These are phyloP conservation scores for Eudorina sp. DNA, from an alignment of 139 green algal species.

Conservation along the genomic window DNA sequence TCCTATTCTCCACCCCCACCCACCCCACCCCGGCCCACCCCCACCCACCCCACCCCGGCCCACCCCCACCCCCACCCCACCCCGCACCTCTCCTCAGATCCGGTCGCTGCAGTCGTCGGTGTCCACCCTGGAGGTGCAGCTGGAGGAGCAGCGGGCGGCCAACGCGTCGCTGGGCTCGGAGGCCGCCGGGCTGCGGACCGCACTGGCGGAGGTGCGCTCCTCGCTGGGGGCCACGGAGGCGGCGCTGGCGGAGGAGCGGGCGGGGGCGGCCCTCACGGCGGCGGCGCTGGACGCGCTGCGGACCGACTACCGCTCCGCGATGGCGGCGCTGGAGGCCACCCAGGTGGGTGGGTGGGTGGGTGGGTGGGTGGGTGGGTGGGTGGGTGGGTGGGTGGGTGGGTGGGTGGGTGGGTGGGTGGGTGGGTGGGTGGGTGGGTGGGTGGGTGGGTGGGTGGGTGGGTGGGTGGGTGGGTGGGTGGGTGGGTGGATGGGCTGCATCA, in stretches of 20 bases:
- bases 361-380: background rate
- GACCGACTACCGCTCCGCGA: conserved; percentile 1
- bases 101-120: conserved; percentile 9
- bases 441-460: too few species aligned
- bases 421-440: too few species aligned
- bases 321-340: conserved; percentile 1
- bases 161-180: background rate
- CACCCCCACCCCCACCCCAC: background rate
- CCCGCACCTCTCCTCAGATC: background rate
- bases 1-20: too few species aligned
- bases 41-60: background rate
- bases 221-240: conserved; percentile 45
- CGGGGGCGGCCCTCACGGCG: background rate
- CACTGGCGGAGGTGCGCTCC: conserved; percentile 6
- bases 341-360: background rate
- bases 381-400: too few species aligned
- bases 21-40: too few species aligned
- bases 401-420: too few species aligned
- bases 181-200: background rate
- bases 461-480: too few species aligned
- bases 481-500: too few species aligned
- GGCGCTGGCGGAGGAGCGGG: conserved; percentile 40
- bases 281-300: conserved; percentile 26
- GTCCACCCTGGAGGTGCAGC: conserved; percentile 12
- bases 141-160: background rate